Base-by-base conservation (phyloP, 2,329 filamentous ascomycete species). In the Phaeomoniella chlamydospora region DNA sequence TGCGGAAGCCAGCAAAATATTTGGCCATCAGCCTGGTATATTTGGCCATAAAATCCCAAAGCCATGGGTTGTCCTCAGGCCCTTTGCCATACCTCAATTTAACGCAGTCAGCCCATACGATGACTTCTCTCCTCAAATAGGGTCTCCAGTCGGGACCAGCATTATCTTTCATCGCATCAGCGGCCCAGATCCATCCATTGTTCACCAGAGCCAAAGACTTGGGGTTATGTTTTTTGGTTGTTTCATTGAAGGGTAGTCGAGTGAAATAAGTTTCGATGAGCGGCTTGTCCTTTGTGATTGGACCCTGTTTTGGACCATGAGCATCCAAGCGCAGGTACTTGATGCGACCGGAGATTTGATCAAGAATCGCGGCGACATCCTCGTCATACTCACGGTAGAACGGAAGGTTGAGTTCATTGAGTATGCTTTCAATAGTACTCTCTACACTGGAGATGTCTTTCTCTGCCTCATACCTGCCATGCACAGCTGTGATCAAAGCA, bases 101-200 rank as follows among this genome's bases (percentile, higher is more conserved):
- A 43, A 96, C 90, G 54, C 92, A 98, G 54, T 98, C 90, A 11
- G 88, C 87, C 90, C 90, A 98, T 18, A 94, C 82, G 46, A 98
- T 96, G 41, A 98, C 85, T 57, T 98, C 86, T 46, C 90, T 75
- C 36, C 85, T 75, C n/a, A 98, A 70, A 51, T 98, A 98, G n/a
- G 88, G 86, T 38, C 79, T 77, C 5, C 88, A 94, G 33, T 82
- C 68, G 0, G 86, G 80, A 0, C 92, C 92, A 18, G 90, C 90
- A 50, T 96, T 90, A 61, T 98, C 90, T 31, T 84, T 71, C 58
- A 96, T 72, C 2, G 90, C 88, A 59, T 96, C 92, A 4, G 88
- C 88, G 39, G 84, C 88, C 90, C 90, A 98, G 5, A 98, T 87
- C 90, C 90, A 98, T 31, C 90, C 90, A 52, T 98, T 98, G 59